These are phyloP conservation scores for Suillus brevipes DNA, from an alignment of 768 basidiomycete species.

Conservation along the genomic window DNA sequence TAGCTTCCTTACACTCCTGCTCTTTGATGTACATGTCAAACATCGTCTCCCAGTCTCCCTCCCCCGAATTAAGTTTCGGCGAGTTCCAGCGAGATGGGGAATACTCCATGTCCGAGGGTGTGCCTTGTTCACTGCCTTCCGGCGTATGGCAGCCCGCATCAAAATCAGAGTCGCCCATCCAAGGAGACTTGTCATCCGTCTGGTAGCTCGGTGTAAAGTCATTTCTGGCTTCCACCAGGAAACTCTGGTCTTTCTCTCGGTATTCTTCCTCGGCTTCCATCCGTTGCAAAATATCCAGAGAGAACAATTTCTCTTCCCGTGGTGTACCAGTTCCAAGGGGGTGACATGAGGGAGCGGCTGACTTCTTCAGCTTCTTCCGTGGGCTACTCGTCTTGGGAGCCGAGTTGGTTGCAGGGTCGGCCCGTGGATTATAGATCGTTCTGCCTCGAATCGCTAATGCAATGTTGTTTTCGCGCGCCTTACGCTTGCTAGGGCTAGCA, in stretches of 20 bases:
- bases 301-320: neutral
- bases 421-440: constrained; percentile 31
- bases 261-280: constrained; percentile 27
- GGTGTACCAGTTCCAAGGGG: no score
- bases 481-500: neutral
- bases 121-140: neutral
- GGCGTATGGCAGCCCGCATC: neutral
- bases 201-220: neutral
- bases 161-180: neutral
- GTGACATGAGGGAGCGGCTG: neutral
- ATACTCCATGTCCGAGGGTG: neutral
- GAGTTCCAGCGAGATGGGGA: neutral
- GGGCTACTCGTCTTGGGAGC: neutral
- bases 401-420: neutral
- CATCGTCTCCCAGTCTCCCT: constrained; percentile 30
- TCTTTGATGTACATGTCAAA: constrained; percentile 44
- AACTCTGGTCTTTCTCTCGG: constrained; percentile 4
- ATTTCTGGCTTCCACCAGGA: constrained; percentile 12
- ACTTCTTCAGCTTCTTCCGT: neutral
- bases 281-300: constrained; percentile 13
- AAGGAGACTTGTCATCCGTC: neutral
- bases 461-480: neutral
- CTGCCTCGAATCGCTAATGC: constrained; percentile 22
- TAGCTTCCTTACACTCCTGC: constrained; percentile 29
- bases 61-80: constrained; percentile 9